phyloP scores from a whole-genome alignment of 1,284 basidiomycete genomes.

The Tranzscheliella williamsii region DNA sequence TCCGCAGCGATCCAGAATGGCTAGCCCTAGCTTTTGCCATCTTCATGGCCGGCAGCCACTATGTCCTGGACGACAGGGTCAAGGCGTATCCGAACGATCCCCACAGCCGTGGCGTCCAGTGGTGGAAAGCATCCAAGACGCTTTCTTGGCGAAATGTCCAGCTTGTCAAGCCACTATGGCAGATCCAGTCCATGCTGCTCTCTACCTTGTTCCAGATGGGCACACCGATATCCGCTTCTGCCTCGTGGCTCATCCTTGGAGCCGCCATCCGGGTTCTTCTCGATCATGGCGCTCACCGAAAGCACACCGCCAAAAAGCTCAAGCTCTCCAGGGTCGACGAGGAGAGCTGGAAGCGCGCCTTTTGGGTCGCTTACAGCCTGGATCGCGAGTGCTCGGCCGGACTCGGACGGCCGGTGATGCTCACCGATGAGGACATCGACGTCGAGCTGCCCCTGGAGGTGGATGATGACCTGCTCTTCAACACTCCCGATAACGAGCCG shows the following conservation, averaged over 20 bases:
- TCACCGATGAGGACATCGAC: conserved; percentile 55
- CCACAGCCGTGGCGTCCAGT: conserved; percentile 28
- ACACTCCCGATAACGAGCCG: conserved; percentile 19
- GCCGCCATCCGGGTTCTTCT: conserved; percentile 39
- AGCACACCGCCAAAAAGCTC: conserved; percentile 34
- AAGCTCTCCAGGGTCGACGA: conserved; percentile 31
- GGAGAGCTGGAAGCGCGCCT: conserved; percentile 40
- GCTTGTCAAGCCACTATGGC: conserved; percentile 9
- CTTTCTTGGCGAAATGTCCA: conserved; percentile 7
- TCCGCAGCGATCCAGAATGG: conserved; percentile 38
- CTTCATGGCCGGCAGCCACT: conserved; percentile 41
- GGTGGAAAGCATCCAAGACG: conserved; percentile 25
- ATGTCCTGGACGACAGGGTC: conserved; percentile 25
- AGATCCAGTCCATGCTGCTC: conserved; percentile 23
- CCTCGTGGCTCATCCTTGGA: conserved; percentile 40
- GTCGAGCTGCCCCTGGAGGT: conserved; percentile 43
- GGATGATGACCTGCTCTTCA: conserved; percentile 43
- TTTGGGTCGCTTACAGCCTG: conserved; percentile 48
- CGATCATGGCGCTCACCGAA: conserved; percentile 47
- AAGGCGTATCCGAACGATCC: conserved; percentile 8
- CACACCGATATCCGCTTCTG: conserved; percentile 25
- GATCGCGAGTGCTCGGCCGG: conserved; percentile 40
- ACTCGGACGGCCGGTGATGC: conserved; percentile 46
- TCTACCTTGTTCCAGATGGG: conserved; percentile 26
- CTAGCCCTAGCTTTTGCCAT: conserved; percentile 28